phyloP scores from a whole-genome alignment of 2,329 filamentous ascomycete species.

The Penicillium sp. region DNA sequence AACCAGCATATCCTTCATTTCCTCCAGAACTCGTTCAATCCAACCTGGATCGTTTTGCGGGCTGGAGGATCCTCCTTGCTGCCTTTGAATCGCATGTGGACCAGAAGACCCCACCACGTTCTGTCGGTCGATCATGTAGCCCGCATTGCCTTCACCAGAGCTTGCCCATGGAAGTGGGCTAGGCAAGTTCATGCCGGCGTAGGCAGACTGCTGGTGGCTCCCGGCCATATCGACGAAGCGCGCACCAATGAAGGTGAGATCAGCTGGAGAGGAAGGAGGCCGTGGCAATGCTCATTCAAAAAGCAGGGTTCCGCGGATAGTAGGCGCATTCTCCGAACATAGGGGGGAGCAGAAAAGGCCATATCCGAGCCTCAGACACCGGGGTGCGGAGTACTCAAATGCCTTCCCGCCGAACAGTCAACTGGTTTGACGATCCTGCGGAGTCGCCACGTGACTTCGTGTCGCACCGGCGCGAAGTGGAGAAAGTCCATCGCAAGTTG shows the following conservation, averaged over 20 bases:
- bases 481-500: constrained; percentile 15
- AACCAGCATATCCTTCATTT: constrained; percentile 81
- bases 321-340: constrained; percentile 12
- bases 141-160: constrained; percentile 11
- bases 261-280: neutral
- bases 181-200: constrained; percentile 10
- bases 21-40: constrained; percentile 83
- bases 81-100: constrained; percentile 13
- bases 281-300: neutral
- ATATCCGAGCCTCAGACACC: constrained; percentile 5
- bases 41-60: constrained; percentile 69
- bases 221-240: constrained; percentile 12
- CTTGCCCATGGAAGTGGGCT: constrained; percentile 5
- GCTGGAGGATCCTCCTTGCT: constrained; percentile 28
- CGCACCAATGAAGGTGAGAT: neutral
- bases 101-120: constrained; percentile 10
- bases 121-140: constrained; percentile 10
- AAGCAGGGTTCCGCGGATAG: neutral
- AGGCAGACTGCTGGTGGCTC: constrained; percentile 9
- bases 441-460: constrained; percentile 21
- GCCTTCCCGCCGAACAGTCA: constrained; percentile 2
- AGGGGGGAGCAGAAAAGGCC: neutral
- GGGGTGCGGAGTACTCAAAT: neutral
- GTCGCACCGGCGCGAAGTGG: constrained; percentile 20
- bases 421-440: constrained; percentile 1